phyloP scores from a whole-genome alignment of 805 yeast genomes.

The Ogataea polymorpha region DNA sequence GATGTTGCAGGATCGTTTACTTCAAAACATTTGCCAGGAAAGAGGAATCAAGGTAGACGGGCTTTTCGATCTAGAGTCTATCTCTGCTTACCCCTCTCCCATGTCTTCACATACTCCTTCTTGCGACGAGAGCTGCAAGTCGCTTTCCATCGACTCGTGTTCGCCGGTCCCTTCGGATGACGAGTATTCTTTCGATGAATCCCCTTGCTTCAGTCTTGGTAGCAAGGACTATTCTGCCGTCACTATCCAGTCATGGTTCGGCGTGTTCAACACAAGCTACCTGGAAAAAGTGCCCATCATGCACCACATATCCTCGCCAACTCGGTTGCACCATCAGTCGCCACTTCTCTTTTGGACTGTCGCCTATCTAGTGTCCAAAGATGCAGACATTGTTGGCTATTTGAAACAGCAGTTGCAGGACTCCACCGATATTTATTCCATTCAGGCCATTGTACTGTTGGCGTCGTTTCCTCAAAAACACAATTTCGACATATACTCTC shows the following conservation, averaged over 20 bases:
- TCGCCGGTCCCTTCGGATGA: slow-evolving; percentile 6
- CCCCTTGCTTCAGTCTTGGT: slow-evolving; percentile 6
- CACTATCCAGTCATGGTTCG: slow-evolving; percentile 15
- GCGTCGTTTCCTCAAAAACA: slow-evolving; percentile 27
- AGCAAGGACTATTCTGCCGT: slow-evolving; percentile 4
- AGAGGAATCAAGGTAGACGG: slow-evolving; percentile 32
- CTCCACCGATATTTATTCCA: slow-evolving; percentile 12
- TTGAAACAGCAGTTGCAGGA: slow-evolving; percentile 20
- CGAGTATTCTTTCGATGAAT: slow-evolving; percentile 3
- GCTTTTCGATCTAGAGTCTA: slow-evolving; percentile 24
- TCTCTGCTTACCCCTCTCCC: slow-evolving; percentile 4
- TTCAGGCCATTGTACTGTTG: slow-evolving; percentile 27
- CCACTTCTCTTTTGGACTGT: slow-evolving; percentile 34
- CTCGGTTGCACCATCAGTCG: slow-evolving; percentile 17
- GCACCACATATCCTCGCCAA: slow-evolving; percentile 22
- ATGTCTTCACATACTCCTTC: slow-evolving; percentile 2
- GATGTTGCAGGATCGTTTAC: slow-evolving; percentile 24
- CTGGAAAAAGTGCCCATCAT: slow-evolving; percentile 27
- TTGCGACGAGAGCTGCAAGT: slow-evolving; percentile 1
- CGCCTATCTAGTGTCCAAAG: slow-evolving; percentile 20
- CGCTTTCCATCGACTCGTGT: slow-evolving; percentile 6
- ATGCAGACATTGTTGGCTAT: slow-evolving; percentile 15
- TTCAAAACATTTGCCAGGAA: slow-evolving; percentile 24
- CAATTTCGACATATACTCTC: slow-evolving; percentile 18
- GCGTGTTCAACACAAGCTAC: slow-evolving; percentile 21